phyloP scores from a whole-genome alignment of 345 rosid genomes.

The Mercurialis annua region DNA sequence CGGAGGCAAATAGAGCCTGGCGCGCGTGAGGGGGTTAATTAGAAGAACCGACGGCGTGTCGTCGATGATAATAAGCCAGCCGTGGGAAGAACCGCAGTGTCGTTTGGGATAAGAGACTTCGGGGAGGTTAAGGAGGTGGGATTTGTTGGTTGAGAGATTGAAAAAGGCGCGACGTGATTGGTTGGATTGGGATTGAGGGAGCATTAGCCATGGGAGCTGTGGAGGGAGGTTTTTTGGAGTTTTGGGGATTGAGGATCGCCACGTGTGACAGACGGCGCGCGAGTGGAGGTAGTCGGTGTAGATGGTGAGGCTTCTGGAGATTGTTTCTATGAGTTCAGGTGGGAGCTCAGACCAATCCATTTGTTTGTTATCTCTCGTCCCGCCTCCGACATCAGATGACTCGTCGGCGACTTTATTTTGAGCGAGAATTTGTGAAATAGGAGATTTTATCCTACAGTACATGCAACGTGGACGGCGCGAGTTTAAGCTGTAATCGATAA shows the following conservation, averaged over 20 bases:
- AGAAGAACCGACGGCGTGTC: slow-evolving; percentile 41
- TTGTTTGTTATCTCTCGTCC: slow-evolving; percentile 26
- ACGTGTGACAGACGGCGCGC: slow-evolving; percentile 39
- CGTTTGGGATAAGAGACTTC: slow-evolving; percentile 35
- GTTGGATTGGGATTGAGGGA: slow-evolving; percentile 31
- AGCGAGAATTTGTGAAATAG: too few species aligned
- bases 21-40: slow-evolving; percentile 45
- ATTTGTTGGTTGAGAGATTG: slow-evolving; percentile 35
- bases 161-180: slow-evolving; percentile 36
- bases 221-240: slow-evolving; percentile 46
- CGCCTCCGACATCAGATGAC: too few species aligned
- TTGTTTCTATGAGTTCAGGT: slow-evolving; percentile 35
- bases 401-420: too few species aligned
- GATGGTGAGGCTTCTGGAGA: slow-evolving; percentile 30
- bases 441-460: too few species aligned
- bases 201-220: slow-evolving; percentile 62
- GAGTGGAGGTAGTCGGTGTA: slow-evolving; percentile 48
- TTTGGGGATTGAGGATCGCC: slow-evolving; percentile 37
- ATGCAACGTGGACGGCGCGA: too few species aligned
- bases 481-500: too few species aligned
- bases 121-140: slow-evolving; percentile 39
- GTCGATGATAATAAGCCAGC: slow-evolving; percentile 54
- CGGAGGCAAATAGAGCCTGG: slow-evolving; percentile 42
- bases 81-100: slow-evolving; percentile 57
- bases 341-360: slow-evolving; percentile 54